Evolutionary conservation across 2,329 filamentous ascomycete species (phyloP).

Genomic region (Neofusicoccum laricinum): DNA sequence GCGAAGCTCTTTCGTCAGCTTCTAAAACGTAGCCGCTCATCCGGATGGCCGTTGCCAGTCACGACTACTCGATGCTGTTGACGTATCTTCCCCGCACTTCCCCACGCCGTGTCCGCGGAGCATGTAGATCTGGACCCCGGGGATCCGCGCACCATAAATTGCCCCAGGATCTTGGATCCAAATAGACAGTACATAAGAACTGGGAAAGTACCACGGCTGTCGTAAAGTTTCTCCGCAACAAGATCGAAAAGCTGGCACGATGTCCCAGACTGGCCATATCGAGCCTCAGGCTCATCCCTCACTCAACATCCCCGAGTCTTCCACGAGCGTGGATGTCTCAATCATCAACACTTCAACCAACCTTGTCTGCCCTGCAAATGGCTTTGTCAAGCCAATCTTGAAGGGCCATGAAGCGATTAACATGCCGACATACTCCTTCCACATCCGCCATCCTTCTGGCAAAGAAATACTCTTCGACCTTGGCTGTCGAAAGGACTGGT

Average conservation of each 20-base stretch:
- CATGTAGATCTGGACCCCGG: background rate
- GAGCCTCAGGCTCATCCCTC: background rate
- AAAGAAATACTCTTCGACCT: conserved; percentile 48
- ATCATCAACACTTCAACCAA: conserved; percentile 16
- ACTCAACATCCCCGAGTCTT: conserved; percentile 7
- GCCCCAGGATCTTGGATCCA: background rate
- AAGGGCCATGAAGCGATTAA: conserved; percentile 14
- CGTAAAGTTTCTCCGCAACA: background rate
- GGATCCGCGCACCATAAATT: background rate
- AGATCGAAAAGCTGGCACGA: background rate
- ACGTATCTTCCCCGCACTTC: conserved; percentile 9
- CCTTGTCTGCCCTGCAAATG: conserved; percentile 8
- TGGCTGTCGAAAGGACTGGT: conserved; percentile 45
- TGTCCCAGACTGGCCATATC: conserved; percentile 13
- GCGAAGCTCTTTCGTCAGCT: background rate
- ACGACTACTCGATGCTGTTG: background rate
- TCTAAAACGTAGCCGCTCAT: background rate
- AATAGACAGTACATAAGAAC: background rate
- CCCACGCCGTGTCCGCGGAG: background rate
- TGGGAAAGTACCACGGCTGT: background rate
- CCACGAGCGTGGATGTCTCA: background rate
- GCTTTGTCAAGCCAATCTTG: conserved; percentile 12
- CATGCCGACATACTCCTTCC: conserved; percentile 45
- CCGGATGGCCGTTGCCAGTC: background rate
- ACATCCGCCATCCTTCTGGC: conserved; percentile 46